A percentile compares a stretch with the other conserved stretches of the same genome.
Conservation (phyloP, 805 yeast species). For the Cyberlindnera maritima region DNA sequence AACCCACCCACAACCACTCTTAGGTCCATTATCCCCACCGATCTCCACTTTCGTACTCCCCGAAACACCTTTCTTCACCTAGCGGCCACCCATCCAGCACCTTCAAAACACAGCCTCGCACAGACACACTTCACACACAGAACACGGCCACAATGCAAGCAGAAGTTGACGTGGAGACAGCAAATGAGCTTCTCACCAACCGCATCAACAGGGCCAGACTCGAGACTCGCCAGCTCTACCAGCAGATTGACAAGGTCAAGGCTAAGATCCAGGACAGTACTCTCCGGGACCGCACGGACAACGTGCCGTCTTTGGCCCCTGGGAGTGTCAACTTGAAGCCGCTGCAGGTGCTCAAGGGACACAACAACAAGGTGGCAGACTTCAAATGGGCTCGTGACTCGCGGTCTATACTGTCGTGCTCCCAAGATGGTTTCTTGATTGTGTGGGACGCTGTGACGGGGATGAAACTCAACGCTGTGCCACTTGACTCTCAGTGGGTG, state of each 20-base stretch:
- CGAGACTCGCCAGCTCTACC: constrained; percentile 46
- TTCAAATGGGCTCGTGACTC: constrained; percentile 68
- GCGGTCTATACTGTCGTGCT: constrained; percentile 60
- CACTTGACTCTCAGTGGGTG: constrained; percentile 77
- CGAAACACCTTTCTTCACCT: too few relatives aligned
- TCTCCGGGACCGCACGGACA: constrained; percentile 37
- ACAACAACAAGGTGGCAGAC: constrained; percentile 68
- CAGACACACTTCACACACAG: not conserved
- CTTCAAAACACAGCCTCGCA: too few relatives aligned
- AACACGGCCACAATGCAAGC: not conserved
- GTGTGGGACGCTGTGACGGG: constrained; percentile 82
- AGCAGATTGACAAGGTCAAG: constrained; percentile 46
- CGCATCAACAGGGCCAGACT: constrained; percentile 37
- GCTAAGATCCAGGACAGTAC: constrained; percentile 43
- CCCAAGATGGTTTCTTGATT: constrained; percentile 84
- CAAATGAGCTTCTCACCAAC: constrained; percentile 13
- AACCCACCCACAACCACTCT: too few relatives aligned
- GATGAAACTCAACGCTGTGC: constrained; percentile 64
- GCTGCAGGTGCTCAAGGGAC: constrained; percentile 44
- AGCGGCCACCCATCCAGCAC: too few relatives aligned
- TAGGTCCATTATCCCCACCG: too few relatives aligned
- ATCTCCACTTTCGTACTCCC: too few relatives aligned
- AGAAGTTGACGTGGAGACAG: constrained; percentile 2
- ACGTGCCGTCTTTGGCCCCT: constrained; percentile 14
- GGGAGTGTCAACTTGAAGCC: constrained; percentile 33